Conservation (phyloP, 192 early-diverging fungal genomes). For the Obelidium mucronatum region DNA sequence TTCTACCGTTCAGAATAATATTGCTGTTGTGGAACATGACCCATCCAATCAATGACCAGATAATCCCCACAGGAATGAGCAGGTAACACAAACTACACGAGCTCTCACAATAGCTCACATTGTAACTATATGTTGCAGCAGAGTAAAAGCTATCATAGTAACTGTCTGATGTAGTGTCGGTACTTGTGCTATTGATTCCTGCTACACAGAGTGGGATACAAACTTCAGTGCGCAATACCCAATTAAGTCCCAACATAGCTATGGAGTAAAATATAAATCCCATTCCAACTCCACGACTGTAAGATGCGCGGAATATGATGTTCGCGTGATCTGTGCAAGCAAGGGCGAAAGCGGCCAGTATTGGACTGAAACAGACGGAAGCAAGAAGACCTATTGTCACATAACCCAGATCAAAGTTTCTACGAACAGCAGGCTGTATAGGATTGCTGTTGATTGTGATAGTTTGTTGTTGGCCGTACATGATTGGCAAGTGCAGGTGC, state of each 20-base stretch:
- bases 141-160: neutral
- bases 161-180: neutral
- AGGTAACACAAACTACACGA: neutral
- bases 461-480: too few relatives aligned
- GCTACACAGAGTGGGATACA: neutral
- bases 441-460: neutral
- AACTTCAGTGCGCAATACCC: neutral
- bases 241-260: neutral
- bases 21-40: neutral
- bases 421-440: neutral
- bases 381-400: neutral
- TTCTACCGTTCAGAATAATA: neutral
- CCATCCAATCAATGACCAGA: neutral
- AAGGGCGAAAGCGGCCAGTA: neutral
- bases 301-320: constrained; percentile 2
- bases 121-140: neutral
- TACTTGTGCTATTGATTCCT: neutral
- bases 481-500: too few relatives aligned
- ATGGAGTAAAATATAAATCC: neutral
- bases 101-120: neutral
- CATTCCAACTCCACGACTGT: constrained; percentile 8
- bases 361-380: neutral
- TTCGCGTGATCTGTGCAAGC: neutral
- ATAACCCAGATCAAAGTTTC: neutral
- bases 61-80: neutral